Evolutionary conservation across 2,329 filamentous ascomycete genomes (phyloP).

Genomic region (Venturia asperata): DNA sequence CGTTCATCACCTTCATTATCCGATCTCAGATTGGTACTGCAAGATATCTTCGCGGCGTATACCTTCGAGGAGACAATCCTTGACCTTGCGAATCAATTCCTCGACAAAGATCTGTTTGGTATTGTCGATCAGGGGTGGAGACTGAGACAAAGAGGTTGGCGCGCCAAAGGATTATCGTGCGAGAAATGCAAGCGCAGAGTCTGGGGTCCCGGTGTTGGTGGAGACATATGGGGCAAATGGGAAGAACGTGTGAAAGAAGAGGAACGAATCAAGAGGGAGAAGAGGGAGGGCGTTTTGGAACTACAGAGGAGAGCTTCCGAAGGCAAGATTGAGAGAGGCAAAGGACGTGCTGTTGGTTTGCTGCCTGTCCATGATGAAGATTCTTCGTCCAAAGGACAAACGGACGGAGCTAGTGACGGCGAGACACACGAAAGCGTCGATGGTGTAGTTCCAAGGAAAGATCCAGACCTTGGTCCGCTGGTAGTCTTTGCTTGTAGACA

Average conservation of each 20-base stretch:
- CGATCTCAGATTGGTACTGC: constrained; percentile 75
- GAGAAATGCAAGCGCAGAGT: constrained; percentile 75
- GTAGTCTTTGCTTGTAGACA: constrained; percentile 37
- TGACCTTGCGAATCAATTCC: constrained; percentile 71
- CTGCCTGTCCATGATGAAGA: constrained; percentile 27
- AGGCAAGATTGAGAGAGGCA: constrained; percentile 44
- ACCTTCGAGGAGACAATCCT: constrained; percentile 90
- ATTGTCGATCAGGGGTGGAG: constrained; percentile 68
- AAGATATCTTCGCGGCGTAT: constrained; percentile 90
- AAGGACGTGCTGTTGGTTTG: constrained; percentile 39
- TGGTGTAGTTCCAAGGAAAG: constrained; percentile 14
- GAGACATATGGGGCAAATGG: constrained; percentile 75
- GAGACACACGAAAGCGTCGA: constrained; percentile 30
- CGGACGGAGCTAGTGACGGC: constrained; percentile 37
- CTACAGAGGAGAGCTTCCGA: constrained; percentile 33
- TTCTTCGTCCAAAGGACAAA: constrained; percentile 30
- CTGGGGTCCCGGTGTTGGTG: constrained; percentile 82
- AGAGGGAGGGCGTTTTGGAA: constrained; percentile 21
- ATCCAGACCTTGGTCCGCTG: constrained; percentile 22
- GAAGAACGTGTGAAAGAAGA: constrained; percentile 48
- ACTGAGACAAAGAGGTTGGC: constrained; percentile 79
- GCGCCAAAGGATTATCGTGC: constrained; percentile 77
- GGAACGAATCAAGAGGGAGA: constrained; percentile 38
- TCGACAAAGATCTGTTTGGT: constrained; percentile 83
- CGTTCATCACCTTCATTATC: constrained; percentile 76